Base-by-base conservation (phyloP, 306 rosid genomes). In the Sesbania bispinosa region DNA sequence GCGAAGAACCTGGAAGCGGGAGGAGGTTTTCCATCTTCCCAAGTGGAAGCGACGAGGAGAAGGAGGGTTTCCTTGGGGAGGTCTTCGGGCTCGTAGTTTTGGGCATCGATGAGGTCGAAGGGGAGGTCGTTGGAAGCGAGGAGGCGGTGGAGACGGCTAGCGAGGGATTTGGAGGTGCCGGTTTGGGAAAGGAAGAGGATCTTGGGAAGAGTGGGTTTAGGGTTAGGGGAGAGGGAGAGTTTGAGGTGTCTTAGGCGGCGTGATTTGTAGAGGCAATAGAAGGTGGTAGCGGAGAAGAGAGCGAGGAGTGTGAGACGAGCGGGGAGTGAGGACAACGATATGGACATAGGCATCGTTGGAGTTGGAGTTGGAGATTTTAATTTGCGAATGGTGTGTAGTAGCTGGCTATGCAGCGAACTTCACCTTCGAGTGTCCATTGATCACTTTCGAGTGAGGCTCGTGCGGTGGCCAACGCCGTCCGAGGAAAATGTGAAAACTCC, bases 1-100 rank as follows among this genome's bases (percentile, higher is more conserved):
- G 91, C 80, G 66, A 94, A 86, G 82, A 94, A 94, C 32, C 78
- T 62, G 18, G 83, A 83, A 14, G 13, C 74, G 3, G 78, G 15
- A 6, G 99, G 95, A 0, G 99, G 88, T 4, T 79, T 79, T 2
- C 96, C 99, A 29, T 91, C 83, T 50, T 94, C 95, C 99, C 99
- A 91, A 3, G 99, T 91, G 16, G 99, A 94, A 19, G 96, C 93
- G 10, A 94, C 75, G 32, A 94, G 55, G 48, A 94, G 66, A 15
- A 91, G 79, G 5, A 88, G 71, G 11, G 71, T 68, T 57, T 94
- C 99, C 51, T 89, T 94, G 0, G 87, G 84, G 4, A 94, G 90
- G 67, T 94, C 99, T 10, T 94, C 96, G 0, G 99, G 99, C 60
- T 94, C 99, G 81, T 87, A 94, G 77, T 50, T 72, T 16, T 69